These are phyloP conservation scores for Calonectria honghensis DNA, from an alignment of 2,329 filamentous ascomycete species.

Conservation along the genomic window DNA sequence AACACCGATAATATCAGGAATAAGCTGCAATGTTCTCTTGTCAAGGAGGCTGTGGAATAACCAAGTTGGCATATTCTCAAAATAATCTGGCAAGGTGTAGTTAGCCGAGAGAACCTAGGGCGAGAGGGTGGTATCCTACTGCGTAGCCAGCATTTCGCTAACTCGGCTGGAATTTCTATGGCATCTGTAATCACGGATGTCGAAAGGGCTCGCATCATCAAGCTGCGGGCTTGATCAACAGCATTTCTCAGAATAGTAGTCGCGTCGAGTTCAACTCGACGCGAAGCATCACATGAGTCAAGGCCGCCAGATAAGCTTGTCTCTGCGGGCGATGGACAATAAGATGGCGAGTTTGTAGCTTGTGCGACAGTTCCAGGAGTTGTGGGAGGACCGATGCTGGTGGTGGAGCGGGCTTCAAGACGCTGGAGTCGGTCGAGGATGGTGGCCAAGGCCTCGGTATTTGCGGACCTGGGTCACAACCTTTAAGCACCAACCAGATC, in stretches of 20 bases:
- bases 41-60: conserved; percentile 56
- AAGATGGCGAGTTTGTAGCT: conserved; percentile 45
- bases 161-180: conserved; percentile 52
- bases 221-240: conserved; percentile 54
- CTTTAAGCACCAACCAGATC: conserved; percentile 29
- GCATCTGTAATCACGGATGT: conserved; percentile 50
- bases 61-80: conserved; percentile 55
- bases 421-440: conserved; percentile 57
- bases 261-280: conserved; percentile 47
- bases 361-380: conserved; percentile 28
- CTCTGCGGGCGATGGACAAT: conserved; percentile 42
- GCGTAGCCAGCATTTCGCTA: conserved; percentile 55
- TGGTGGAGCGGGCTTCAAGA: conserved; percentile 52
- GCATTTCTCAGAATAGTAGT: conserved; percentile 56
- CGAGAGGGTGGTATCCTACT: conserved; percentile 42
- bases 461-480: conserved; percentile 39
- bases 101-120: neutral
- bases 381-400: conserved; percentile 17
- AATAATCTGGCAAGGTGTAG: conserved; percentile 50
- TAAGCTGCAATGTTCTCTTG: conserved; percentile 54
- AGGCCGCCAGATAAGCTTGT: conserved; percentile 34
- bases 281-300: conserved; percentile 33
- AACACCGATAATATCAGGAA: conserved; percentile 51
- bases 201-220: conserved; percentile 50
- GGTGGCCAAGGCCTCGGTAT: conserved; percentile 48